These are phyloP conservation scores for Comarum palustre DNA, from an alignment of 306 rosid species.

Conservation along the genomic window DNA sequence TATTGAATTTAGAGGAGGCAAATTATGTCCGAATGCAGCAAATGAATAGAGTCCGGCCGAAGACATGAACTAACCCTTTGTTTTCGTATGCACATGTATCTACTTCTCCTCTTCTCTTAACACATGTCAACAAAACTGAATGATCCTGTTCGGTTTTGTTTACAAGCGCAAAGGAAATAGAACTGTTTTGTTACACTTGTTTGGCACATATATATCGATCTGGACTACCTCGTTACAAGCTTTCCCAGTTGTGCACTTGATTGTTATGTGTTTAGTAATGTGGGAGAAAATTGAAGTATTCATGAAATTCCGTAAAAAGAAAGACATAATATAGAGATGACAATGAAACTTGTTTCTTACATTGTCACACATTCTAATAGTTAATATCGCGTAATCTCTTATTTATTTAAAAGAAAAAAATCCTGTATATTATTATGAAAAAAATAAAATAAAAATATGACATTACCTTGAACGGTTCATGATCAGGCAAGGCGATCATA, in stretches of 20 bases:
- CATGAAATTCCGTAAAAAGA: no score
- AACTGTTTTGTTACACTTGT: neutral
- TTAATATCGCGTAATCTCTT: no score
- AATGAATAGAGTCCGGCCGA: neutral
- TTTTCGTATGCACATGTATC: neutral
- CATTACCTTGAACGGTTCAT: neutral
- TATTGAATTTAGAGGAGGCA: slow-evolving; percentile 6
- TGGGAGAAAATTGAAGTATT: no score
- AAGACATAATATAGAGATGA: no score
- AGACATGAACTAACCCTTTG: slow-evolving; percentile 1
- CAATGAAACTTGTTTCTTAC: no score
- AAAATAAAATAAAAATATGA: no score
- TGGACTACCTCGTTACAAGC: no score
- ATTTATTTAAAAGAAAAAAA: no score
- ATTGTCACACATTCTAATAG: no score
- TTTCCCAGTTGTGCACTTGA: no score
- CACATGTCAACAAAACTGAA: neutral
- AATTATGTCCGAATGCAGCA: neutral
- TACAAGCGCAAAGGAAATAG: neutral
- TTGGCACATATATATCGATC: neutral
- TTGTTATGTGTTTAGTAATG: no score
- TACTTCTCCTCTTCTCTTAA: neutral
- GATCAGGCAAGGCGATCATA: neutral
- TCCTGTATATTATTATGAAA: no score
- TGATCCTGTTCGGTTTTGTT: neutral